Conservation (phyloP, 495 filamentous ascomycete species). For the Penicillium salamii region DNA sequence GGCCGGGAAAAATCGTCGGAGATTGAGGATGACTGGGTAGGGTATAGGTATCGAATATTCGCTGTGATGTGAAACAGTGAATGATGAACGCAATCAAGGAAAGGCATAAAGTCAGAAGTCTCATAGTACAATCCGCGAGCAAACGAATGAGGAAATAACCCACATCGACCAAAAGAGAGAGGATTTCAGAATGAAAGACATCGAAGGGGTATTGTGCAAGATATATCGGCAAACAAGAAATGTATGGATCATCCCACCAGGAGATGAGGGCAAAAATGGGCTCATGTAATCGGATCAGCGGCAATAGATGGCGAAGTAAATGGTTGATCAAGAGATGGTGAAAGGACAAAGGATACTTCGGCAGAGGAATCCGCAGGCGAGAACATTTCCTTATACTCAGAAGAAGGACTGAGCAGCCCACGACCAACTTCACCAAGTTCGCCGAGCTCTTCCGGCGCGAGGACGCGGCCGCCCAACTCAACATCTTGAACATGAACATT, state of each 20-base stretch:
- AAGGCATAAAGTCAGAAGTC: slow-evolving; percentile 7
- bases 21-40: slow-evolving; percentile 2
- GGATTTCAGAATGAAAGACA: slow-evolving; percentile 8
- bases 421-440: slow-evolving; percentile 46
- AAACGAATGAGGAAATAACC: slow-evolving; percentile 4
- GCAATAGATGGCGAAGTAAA: not conserved
- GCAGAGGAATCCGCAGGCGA: slow-evolving; percentile 7
- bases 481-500: slow-evolving; percentile 71
- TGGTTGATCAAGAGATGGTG: slow-evolving; percentile 12
- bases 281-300: slow-evolving; percentile 2
- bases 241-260: slow-evolving; percentile 20
- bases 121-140: slow-evolving; percentile 5
- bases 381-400: slow-evolving; percentile 12
- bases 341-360: slow-evolving; percentile 1
- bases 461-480: slow-evolving; percentile 77
- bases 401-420: slow-evolving; percentile 33
- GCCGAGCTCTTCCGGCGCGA: slow-evolving; percentile 62
- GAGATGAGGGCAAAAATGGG: slow-evolving; percentile 20
- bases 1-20: slow-evolving; percentile 6
- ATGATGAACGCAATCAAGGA: slow-evolving; percentile 2
- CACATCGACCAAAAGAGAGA: slow-evolving; percentile 6
- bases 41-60: slow-evolving; percentile 1
- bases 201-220: slow-evolving; percentile 25
- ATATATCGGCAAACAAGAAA: slow-evolving; percentile 7
- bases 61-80: not conserved